Base-by-base conservation (phyloP, 495 filamentous ascomycete genomes). In the Aspergillus carlsbadensis region DNA sequence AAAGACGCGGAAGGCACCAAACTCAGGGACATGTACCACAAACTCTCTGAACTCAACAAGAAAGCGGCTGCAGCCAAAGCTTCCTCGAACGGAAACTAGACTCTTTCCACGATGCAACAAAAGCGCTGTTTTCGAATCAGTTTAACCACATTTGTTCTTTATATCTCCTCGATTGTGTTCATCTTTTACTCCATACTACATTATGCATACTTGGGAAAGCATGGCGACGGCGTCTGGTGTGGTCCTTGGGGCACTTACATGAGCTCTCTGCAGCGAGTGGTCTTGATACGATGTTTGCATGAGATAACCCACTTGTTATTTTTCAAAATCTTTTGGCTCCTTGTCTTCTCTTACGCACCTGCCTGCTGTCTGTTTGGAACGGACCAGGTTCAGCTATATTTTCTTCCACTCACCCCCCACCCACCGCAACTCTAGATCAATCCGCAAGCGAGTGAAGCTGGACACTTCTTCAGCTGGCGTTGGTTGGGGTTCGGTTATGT, bases 21-120 rank as follows among this genome's bases (percentile, higher is more conserved):
- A 51, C 70, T 81, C 36, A 73, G 72, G 44, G 69, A 70, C 56
- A 80, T 82, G 77, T 82, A 76, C 54, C 63, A 75, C 39, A 79
- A 77, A 57, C 70, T 80, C 21, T 59, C 62, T 54, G 69, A 69
- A 60, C 67, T 64, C 6, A 64, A 54, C 26, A 74, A 70, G 51
- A 60, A 63, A 31, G 56, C 67, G 17, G 40, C 55, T 18, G 34
- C 54, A 45, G 47, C 46, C 54, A 62, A 69, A 34, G 35, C 64
- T 31, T 29, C 56, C 13, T 65, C 65, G n/a, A 71, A 71, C 46
- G 70, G 74, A 36, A 51, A 52, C 40, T 66, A 57, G 48, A 52
- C 14, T 13, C 33, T 35, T 40, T 13, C 49, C 29, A 17, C 10
- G 21, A 29, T 43, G 52, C 46, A 62, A 33, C 46, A 54, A 60